Conservation (phyloP, 352 stramenopile species). For the Phytophthora kernoviae region DNA sequence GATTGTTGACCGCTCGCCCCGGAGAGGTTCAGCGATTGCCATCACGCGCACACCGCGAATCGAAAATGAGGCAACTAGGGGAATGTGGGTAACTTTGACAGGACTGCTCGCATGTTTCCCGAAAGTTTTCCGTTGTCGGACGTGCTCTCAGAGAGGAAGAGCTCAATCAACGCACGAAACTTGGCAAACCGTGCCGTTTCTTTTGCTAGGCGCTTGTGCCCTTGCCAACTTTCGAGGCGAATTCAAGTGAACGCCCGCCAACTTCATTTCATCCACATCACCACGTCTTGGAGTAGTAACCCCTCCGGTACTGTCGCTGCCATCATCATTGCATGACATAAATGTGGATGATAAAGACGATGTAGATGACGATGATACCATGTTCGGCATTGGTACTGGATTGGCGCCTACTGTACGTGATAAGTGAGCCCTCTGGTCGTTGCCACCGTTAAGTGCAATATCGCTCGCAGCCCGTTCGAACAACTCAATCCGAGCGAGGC, state of each 20-base stretch:
- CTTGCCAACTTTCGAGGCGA: constrained; percentile 71
- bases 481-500: constrained; percentile 27
- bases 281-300: constrained; percentile 13
- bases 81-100: constrained; percentile 55
- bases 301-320: constrained; percentile 1
- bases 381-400: constrained; percentile 4
- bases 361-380: constrained; percentile 37
- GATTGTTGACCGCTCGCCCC: constrained; percentile 42
- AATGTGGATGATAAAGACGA: constrained; percentile 25
- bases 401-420: constrained; percentile 8
- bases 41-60: constrained; percentile 63
- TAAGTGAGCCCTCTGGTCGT: constrained; percentile 19
- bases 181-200: constrained; percentile 49
- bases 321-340: constrained; percentile 3
- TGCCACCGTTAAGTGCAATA: constrained; percentile 25
- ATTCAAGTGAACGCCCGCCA: constrained; percentile 68
- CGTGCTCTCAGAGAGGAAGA: constrained; percentile 44
- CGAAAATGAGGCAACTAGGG: constrained; percentile 57
- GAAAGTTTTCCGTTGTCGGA: constrained; percentile 28
- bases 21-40: constrained; percentile 50
- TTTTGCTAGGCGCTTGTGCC: constrained; percentile 66
- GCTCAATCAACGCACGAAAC: constrained; percentile 62
- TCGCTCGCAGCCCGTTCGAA: constrained; percentile 39
- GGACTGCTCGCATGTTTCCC: constrained; percentile 17
- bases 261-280: constrained; percentile 60